Percentiles rank a stretch among this genome's conserved stretches.
phyloP scores from a whole-genome alignment of 495 filamentous ascomycete species.

The Talaromyces ruber region DNA sequence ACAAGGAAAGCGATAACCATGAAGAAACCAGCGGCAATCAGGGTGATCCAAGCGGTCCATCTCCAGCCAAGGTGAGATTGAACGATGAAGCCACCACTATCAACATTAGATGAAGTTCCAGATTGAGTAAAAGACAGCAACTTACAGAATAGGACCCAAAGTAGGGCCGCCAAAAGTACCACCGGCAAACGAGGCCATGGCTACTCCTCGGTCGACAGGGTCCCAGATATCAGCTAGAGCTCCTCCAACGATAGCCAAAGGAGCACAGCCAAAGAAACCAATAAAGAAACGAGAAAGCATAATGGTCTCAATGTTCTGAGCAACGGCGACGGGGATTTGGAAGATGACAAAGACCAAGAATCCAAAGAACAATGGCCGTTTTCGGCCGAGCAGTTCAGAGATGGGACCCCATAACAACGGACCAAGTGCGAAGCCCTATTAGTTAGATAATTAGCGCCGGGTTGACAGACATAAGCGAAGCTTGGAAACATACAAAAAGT shows the following conservation, averaged over 20 bases:
- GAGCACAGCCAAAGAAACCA: constrained; percentile 55
- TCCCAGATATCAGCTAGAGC: constrained; percentile 54
- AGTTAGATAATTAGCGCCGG: constrained; percentile 22
- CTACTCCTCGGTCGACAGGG: constrained; percentile 50
- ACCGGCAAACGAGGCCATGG: constrained; percentile 46
- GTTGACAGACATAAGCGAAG: not conserved
- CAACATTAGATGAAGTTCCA: not conserved
- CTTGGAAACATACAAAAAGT: constrained; percentile 28
- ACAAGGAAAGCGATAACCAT: constrained; percentile 40
- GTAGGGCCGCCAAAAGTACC: constrained; percentile 51
- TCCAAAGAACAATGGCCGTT: constrained; percentile 46
- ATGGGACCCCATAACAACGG: constrained; percentile 48
- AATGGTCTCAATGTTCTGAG: constrained; percentile 48
- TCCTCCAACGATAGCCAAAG: constrained; percentile 54
- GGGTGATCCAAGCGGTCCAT: constrained; percentile 57
- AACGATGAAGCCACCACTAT: constrained; percentile 49
- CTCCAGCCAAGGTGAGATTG: constrained; percentile 50
- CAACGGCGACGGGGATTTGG: constrained; percentile 53
- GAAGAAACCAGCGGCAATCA: constrained; percentile 45
- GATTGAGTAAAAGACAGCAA: not conserved
- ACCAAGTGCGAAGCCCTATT: constrained; percentile 42
- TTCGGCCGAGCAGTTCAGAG: constrained; percentile 51
- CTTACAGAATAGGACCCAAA: constrained; percentile 29
- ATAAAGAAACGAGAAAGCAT: constrained; percentile 53
- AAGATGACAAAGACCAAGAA: constrained; percentile 51